Evolutionary conservation across 208 protist genomes (phyloP).

Genomic region (Acanthamoeba lenticulata): DNA sequence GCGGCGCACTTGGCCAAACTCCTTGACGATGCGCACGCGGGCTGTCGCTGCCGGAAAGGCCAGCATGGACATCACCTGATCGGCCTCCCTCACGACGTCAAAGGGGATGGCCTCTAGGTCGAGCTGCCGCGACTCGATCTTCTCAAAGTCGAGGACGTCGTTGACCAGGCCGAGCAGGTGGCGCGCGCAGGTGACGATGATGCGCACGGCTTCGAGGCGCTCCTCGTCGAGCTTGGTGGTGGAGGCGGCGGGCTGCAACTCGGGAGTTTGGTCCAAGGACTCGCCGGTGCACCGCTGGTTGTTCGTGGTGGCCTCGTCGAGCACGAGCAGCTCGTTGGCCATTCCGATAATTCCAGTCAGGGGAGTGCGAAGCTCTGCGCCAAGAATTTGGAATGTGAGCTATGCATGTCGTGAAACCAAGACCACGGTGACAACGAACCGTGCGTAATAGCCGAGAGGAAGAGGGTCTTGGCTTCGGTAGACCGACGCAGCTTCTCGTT

Average conservation of each 20-base stretch:
- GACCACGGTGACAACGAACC: neutral
- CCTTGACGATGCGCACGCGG: neutral
- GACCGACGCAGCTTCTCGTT: conserved; percentile 12
- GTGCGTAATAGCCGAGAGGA: conserved; percentile 33
- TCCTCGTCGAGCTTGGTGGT: neutral
- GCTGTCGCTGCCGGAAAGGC: neutral
- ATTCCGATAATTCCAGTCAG: conserved; percentile 27
- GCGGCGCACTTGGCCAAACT: neutral
- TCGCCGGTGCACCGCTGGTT: neutral
- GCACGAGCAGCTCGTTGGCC: conserved; percentile 54
- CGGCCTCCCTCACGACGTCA: neutral
- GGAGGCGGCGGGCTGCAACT: neutral
- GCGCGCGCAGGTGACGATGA: conserved; percentile 23
- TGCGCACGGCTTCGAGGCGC: neutral
- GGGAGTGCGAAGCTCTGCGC: conserved; percentile 20
- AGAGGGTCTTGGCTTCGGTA: conserved; percentile 51
- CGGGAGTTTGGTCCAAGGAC: neutral
- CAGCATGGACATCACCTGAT: neutral
- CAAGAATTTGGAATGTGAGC: too few relatives aligned
- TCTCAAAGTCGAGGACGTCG: conserved; percentile 56
- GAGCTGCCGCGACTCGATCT: conserved; percentile 17
- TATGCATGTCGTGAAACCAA: too few relatives aligned
- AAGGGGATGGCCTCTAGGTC: conserved; percentile 31
- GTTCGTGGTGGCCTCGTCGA: too few relatives aligned
- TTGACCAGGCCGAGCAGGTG: conserved; percentile 48